These are phyloP conservation scores for Candida gorgasii DNA, from an alignment of 805 yeast genomes.

Conservation along the genomic window DNA sequence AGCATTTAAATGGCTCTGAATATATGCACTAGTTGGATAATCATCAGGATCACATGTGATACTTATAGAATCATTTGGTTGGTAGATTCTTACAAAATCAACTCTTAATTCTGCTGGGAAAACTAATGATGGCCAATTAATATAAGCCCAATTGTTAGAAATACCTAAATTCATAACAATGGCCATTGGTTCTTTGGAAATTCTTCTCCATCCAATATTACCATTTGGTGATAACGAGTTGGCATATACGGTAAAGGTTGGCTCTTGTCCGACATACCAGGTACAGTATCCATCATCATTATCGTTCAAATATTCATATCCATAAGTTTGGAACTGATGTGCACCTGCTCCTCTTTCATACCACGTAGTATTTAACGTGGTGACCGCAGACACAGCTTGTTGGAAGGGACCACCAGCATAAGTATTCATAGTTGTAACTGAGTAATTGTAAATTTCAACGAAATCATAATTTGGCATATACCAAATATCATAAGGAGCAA, in stretches of 20 bases:
- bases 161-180: constrained; percentile 84
- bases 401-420: constrained; percentile 93
- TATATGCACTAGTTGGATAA: constrained; percentile 85
- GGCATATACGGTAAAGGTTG: constrained; percentile 73
- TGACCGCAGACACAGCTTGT: constrained; percentile 84
- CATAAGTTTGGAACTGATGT: constrained; percentile 67
- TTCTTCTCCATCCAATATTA: constrained; percentile 77
- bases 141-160: constrained; percentile 90
- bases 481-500: constrained; percentile 96
- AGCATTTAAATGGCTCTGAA: constrained; percentile 65
- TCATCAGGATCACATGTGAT: constrained; percentile 85
- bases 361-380: constrained; percentile 82
- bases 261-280: constrained; percentile 83
- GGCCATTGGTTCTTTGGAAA: constrained; percentile 92
- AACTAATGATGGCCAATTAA: constrained; percentile 77
- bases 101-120: constrained; percentile 80
- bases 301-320: constrained; percentile 73
- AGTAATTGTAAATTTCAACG: constrained; percentile 66
- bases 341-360: constrained; percentile 61
- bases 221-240: constrained; percentile 87
- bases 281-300: constrained; percentile 66
- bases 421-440: constrained; percentile 78
- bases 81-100: constrained; percentile 91
- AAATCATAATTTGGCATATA: constrained; percentile 85
- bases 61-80: constrained; percentile 62